Base-by-base conservation (phyloP, 176 grass and related monocot genomes). In the Panicum miliaceum region DNA sequence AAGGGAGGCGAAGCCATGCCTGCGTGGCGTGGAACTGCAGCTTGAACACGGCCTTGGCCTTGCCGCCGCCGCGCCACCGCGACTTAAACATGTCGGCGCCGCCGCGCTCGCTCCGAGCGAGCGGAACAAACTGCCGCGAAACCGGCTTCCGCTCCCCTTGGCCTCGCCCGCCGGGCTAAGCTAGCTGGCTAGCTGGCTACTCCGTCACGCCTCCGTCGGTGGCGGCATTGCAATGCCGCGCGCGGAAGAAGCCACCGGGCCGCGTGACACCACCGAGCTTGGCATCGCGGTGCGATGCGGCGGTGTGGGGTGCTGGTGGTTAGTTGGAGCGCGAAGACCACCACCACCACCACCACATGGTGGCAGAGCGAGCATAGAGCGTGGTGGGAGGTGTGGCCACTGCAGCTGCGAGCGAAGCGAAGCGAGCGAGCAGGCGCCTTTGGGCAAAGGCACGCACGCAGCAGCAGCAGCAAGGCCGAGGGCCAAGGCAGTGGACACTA, bases 41-140 rank as follows among this genome's bases (percentile, higher is more conserved):
- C 90, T 96, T 99, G 93, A 99, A 99, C 77, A 89, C 78, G 52
- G 86, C 86, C 82, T 96, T 99, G 83, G 81, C 81, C 91, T 86
- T 99, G 92, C 81, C 89, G 88, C 84, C 94, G 81, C 89, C 86
- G 45, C 90, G 86, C 93, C 97, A 94, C 86, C 88, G 89, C 32
- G 91, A 88, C 84, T 92, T 99, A 84, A 99, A 99, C 97, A 99
- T 99, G 40, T 84, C 92, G 57, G 42, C 47, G 60, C n/a, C 72
- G 78, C 38, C 73, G 14, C 20, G 29, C 47, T 13, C 34, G 38
- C 3, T 26, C 29, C 29, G 29, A 32, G 29, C 29, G 15, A 42
- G 47, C 59, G 14, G 7, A 70, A 71, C 27, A 46, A 10, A 35
- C 43, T 35, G 27, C 19, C 56, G 2, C 37, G 43, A 76, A 63